Base-by-base conservation (phyloP, 2,329 filamentous ascomycete genomes). In the Waltergamsia citrina region DNA sequence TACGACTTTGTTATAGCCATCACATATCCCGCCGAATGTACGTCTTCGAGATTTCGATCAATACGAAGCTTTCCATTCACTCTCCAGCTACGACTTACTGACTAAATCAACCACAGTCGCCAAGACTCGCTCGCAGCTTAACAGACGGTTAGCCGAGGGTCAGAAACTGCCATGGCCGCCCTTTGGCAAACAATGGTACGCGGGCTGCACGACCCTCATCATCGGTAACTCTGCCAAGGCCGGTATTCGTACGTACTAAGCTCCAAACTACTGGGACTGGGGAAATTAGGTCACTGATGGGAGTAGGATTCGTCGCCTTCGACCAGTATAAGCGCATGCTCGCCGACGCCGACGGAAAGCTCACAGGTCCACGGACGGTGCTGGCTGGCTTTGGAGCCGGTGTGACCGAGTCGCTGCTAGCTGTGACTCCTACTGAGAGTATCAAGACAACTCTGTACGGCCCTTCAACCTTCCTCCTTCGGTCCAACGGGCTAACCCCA, bases 221-320 rank as follows among this genome's bases (percentile, higher is more conserved):
- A 86, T 96, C 46, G 92, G 92, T 40, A 98, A 98, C 63, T 93
- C 87, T 34, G 71, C 92, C 54, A 98, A 98, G 66, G 92, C 92
- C 24, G 92, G 87, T 39, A 93, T 96, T 42, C 81, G 87, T 88
- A 72, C 40, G 81, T 69, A 26, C 21, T 10, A 20, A 12, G 16
- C 27, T 17, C 20, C 24, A 25, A 18, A 7, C 18, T 24, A 19
- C 6, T 11, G 12, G 8, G 7, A 20, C 9, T 7, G 12, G 11
- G 17, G 9, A 25, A 31, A 36, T 19, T 6, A 15, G 4, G 12
- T 5, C 11, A 20, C 24, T 14, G 20, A 85, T 79, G 82, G 1
- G 6, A 3, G 5, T 20, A 59, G 56, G 56, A 44, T 98, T 98
- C 52, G 85, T 96, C 37, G 87, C 92, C 1, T 98, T 96, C 55